Base-by-base conservation (phyloP, 805 yeast genomes). In the Nakazawaea ambrosiae region DNA sequence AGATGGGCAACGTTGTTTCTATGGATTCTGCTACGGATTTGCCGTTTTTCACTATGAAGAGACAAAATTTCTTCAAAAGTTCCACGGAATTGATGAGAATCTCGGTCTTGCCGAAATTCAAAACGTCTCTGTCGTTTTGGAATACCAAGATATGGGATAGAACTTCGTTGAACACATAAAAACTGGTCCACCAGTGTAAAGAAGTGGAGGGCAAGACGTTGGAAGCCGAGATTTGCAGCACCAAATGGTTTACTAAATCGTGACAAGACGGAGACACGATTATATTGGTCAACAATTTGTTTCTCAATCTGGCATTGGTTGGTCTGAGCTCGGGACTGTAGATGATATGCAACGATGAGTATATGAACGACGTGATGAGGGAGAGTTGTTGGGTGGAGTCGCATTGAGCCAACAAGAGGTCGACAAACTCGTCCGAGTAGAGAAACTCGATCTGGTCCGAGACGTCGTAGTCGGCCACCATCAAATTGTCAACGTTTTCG, bases 71-170 rank as follows among this genome's bases (percentile, higher is more conserved):
- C 42, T 72, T 73, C 35, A 81, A 56, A 40, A 81, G 75, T 2
- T 47, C 37, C 2, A 76, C 56, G 36, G 80, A 63, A 0, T 57
- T 48, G 3, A 44, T 41, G 14, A 71, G 68, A 31, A 67, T 66
- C 2, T 49, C 61, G 51, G 45, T 5, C 57, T 47, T 12, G 78
- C 54, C 67, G 5, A 55, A 59, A 9, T 52, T 54, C 39, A 72
- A 68, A 33, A 79, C 57, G 45, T 79, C 89, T 9, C 62, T 57
- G 49, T 84, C 94, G 45, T 75, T 80, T 2, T 84, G 70, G 7
- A 83, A 75, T 19, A 75, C 68, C 29, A 83, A 55, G 73, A 83
- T 73, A 48, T 78, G 81, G 1, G 87, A 75, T 42, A 77, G 69
- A 8, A 81, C 50, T 45, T 82, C 86, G 40, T 80, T 65, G 42